A percentile compares a stretch with the other conserved stretches of the same genome.
Evolutionary conservation across 1,284 basidiomycete genomes (phyloP).

Genomic region (Fomitopsis betulina): DNA sequence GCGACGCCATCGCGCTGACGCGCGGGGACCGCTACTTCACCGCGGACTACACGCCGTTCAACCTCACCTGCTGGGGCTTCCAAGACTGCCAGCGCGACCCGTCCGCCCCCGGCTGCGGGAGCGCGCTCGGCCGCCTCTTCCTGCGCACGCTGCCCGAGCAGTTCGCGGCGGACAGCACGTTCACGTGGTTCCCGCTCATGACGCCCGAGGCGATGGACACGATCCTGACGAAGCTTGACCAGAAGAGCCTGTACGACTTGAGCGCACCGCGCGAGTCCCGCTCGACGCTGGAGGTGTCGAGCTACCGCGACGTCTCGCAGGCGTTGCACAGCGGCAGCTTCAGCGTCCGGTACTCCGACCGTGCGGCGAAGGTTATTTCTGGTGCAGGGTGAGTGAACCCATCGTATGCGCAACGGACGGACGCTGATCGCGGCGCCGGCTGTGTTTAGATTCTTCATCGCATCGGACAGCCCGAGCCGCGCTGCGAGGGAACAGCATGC

Average conservation of each 20-base stretch:
- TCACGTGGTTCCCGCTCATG: slow-evolving; percentile 86
- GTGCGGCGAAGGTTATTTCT: slow-evolving; percentile 46
- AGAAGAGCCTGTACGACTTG: slow-evolving; percentile 48
- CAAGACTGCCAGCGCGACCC: slow-evolving; percentile 72
- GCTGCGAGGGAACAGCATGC: slow-evolving; percentile 43
- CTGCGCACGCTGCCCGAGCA: slow-evolving; percentile 68
- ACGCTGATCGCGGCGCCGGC: not conserved
- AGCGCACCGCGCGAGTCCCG: slow-evolving; percentile 36
- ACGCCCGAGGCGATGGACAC: slow-evolving; percentile 64
- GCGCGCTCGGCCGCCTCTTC: slow-evolving; percentile 69
- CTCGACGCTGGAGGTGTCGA: slow-evolving; percentile 31
- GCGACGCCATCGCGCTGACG: slow-evolving; percentile 83
- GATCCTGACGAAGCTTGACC: slow-evolving; percentile 51
- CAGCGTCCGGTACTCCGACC: slow-evolving; percentile 41
- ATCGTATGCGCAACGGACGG: not conserved
- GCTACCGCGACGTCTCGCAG: slow-evolving; percentile 48
- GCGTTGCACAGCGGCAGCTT: slow-evolving; percentile 50
- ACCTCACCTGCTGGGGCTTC: slow-evolving; percentile 81
- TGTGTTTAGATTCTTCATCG: slow-evolving; percentile 48
- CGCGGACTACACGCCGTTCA: slow-evolving; percentile 75
- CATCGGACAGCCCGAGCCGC: slow-evolving; percentile 36
- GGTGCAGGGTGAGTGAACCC: slow-evolving; percentile 48
- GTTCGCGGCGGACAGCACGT: slow-evolving; percentile 66
- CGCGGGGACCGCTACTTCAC: slow-evolving; percentile 84
- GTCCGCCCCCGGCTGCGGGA: slow-evolving; percentile 65